Percentiles rank a stretch among this genome's conserved stretches.
Evolutionary conservation across 768 basidiomycete species (phyloP).

Genomic region (Tylopilus intermedius): DNA sequence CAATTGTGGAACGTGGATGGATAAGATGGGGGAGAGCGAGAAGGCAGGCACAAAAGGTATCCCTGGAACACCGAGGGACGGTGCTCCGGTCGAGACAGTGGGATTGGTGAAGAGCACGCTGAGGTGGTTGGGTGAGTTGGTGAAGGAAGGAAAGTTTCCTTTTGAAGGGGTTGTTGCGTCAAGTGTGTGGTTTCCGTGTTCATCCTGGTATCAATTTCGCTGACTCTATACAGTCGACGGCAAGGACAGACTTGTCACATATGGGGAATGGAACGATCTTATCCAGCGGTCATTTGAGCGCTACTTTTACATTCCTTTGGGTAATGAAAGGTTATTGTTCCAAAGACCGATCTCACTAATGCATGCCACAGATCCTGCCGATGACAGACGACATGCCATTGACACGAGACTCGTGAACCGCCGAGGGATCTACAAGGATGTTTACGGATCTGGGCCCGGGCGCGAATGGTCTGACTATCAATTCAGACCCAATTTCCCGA

Average conservation of each 20-base stretch:
- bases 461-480: slow-evolving; percentile 98
- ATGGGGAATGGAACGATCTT: slow-evolving; percentile 84
- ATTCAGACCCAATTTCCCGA: slow-evolving; percentile 86
- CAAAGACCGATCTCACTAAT: neutral
- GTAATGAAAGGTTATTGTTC: slow-evolving; percentile 34
- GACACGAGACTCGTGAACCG: slow-evolving; percentile 72
- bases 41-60: slow-evolving; percentile 91
- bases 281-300: slow-evolving; percentile 86
- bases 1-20: slow-evolving; percentile 97
- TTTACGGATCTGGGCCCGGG: slow-evolving; percentile 80
- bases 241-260: slow-evolving; percentile 65
- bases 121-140: slow-evolving; percentile 78
- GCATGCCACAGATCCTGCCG: slow-evolving; percentile 49
- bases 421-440: slow-evolving; percentile 97
- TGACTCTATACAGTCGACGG: slow-evolving; percentile 55
- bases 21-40: slow-evolving; percentile 94
- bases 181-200: slow-evolving; percentile 45
- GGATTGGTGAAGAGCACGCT: slow-evolving; percentile 90
- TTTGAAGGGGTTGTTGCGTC: slow-evolving; percentile 83
- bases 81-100: slow-evolving; percentile 92
- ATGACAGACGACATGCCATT: slow-evolving; percentile 69
- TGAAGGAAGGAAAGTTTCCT: slow-evolving; percentile 66
- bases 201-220: neutral
- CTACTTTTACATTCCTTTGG: slow-evolving; percentile 82
- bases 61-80: slow-evolving; percentile 95